Base-by-base conservation (phyloP, 805 yeast genomes). In the Pichia nakasei region DNA sequence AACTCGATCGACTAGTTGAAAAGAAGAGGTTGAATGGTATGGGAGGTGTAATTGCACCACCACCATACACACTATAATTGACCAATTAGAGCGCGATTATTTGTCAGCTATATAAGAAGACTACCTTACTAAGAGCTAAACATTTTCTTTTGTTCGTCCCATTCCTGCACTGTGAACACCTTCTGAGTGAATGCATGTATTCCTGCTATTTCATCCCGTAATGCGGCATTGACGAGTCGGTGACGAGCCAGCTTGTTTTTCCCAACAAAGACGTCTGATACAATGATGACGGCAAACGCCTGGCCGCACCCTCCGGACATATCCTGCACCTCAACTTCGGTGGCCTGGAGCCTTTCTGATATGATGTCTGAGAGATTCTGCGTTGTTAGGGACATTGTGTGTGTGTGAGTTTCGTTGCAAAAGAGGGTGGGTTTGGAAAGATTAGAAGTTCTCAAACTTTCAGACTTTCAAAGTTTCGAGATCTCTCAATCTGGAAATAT, bases 171-270 rank as follows among this genome's bases (percentile, higher is more conserved):
- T 0, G 97, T 89, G 58, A 79, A 91, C 12, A 78, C 84, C 65
- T 86, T 88, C 57, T 93, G 97, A 0, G 96, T 87, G 61, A 94
- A 93, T 0, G 99, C 97, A 64, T 93, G 99, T 37, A 93, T 89
- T 5, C 70, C 64, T 0, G 85, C 81, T 27, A 93, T 85, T 60
- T 89, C 96, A n/a, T 82, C 86, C 54, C 82, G 81, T 49, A 93
- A 69, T 1, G 84, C 79, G 27, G 60, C 68, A 62, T 93, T 93
- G 39, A 94, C 96, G 52, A 88, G 56, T 52, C 97, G 70, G 55
- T 91, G 95, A 57, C 99, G 75, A 69, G 80, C 76, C 40, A 93
- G 69, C 60, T 84, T 85, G 65, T 86, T 87, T 65, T 87, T 86
- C 21, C 93, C 93, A 47, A 70, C 62, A 61, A 94, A 93, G 20